Conservation (phyloP, 1,284 basidiomycete species). For the Trametes sp. region DNA sequence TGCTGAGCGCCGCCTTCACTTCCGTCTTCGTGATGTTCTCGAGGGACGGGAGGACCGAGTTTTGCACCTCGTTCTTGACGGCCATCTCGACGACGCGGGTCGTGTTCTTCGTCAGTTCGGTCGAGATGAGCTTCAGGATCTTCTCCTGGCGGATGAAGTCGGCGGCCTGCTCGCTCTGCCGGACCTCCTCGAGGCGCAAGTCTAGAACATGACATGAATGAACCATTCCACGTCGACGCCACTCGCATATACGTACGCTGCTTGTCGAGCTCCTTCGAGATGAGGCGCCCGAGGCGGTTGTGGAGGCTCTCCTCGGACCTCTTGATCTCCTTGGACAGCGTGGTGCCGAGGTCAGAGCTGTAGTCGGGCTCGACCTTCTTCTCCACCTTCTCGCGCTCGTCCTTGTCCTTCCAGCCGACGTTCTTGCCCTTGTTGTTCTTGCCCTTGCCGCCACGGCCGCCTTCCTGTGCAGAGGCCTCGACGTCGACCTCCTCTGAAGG, state of each 20-base stretch:
- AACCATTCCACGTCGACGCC: not conserved
- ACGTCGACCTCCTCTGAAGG: slow-evolving; percentile 75
- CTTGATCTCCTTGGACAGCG: slow-evolving; percentile 75
- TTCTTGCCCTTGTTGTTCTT: slow-evolving; percentile 66
- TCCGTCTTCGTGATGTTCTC: slow-evolving; percentile 81
- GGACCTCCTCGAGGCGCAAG: slow-evolving; percentile 80
- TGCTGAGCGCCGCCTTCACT: slow-evolving; percentile 76
- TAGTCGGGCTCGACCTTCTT: slow-evolving; percentile 55
- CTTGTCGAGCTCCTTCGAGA: slow-evolving; percentile 86
- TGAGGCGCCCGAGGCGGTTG: slow-evolving; percentile 72
- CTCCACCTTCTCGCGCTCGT: slow-evolving; percentile 43
- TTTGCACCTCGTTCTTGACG: slow-evolving; percentile 81
- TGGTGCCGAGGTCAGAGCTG: slow-evolving; percentile 60
- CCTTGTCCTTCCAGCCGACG: slow-evolving; percentile 69
- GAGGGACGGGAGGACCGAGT: slow-evolving; percentile 79
- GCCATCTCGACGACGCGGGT: slow-evolving; percentile 86
- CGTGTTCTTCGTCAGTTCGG: slow-evolving; percentile 83
- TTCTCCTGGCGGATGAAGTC: slow-evolving; percentile 86
- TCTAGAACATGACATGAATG: slow-evolving; percentile 52
- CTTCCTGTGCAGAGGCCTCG: slow-evolving; percentile 67
- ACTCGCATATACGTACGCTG: slow-evolving; percentile 64
- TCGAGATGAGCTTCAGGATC: slow-evolving; percentile 85
- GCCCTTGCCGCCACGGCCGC: slow-evolving; percentile 55
- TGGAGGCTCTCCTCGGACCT: slow-evolving; percentile 83
- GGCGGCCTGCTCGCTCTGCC: slow-evolving; percentile 75